phyloP scores from a whole-genome alignment of 192 early-diverging fungal species.

The Coemansia sp. region DNA sequence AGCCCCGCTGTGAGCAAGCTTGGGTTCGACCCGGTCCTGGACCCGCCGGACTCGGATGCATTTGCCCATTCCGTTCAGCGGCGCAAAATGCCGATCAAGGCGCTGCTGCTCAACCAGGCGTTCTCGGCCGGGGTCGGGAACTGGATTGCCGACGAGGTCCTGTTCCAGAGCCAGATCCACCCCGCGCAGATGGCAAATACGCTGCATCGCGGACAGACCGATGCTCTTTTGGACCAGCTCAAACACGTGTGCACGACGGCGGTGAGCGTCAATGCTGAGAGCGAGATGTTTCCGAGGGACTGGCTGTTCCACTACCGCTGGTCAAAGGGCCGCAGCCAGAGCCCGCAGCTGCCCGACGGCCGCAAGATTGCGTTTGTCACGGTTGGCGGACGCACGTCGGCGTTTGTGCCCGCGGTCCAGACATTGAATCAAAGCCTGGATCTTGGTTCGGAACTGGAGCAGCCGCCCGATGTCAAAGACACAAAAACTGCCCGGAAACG shows the following conservation, averaged over 20 bases:
- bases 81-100: constrained; percentile 63
- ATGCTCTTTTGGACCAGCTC: constrained; percentile 50
- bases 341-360: constrained; percentile 57
- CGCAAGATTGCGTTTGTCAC: constrained; percentile 62
- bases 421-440: not conserved
- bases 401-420: constrained; percentile 34
- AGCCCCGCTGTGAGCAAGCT: constrained; percentile 58
- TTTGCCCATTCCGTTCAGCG: constrained; percentile 50
- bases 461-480: not conserved
- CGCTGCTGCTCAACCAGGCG: constrained; percentile 70
- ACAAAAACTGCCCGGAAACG: no score
- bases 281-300: constrained; percentile 58
- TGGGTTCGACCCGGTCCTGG: constrained; percentile 73
- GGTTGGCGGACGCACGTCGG: constrained; percentile 54
- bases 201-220: constrained; percentile 53
- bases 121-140: constrained; percentile 83
- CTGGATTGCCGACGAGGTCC: constrained; percentile 84
- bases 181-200: constrained; percentile 57
- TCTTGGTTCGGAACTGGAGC: no score
- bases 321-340: constrained; percentile 56
- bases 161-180: constrained; percentile 73
- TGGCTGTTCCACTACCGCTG: constrained; percentile 84
- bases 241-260: constrained; percentile 55
- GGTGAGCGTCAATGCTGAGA: constrained; percentile 66
- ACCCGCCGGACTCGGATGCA: constrained; percentile 50